These are phyloP conservation scores for Paramarasmius palmivorus DNA, from an alignment of 1,284 basidiomycete genomes.

Conservation along the genomic window DNA sequence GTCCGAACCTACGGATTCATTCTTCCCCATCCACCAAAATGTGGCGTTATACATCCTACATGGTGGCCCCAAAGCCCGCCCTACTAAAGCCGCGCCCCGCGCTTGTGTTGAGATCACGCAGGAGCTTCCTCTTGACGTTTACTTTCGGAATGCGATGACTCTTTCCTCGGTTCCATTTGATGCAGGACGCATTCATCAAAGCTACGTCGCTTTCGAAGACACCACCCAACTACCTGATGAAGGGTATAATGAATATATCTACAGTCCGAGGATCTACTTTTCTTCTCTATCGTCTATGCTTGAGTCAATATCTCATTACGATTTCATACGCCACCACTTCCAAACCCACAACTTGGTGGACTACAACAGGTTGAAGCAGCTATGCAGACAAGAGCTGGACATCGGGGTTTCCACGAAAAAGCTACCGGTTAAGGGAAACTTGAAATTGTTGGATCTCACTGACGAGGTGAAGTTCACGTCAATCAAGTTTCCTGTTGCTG, in stretches of 20 bases:
- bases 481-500: constrained; percentile 44
- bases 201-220: constrained; percentile 1
- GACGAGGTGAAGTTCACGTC: constrained; percentile 44
- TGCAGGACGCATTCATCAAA: background rate
- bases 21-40: constrained; percentile 55
- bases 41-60: constrained; percentile 50
- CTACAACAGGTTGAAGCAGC: constrained; percentile 52
- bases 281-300: constrained; percentile 49
- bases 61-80: constrained; percentile 15
- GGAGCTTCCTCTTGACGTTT: constrained; percentile 50
- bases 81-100: constrained; percentile 9
- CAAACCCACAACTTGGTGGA: constrained; percentile 47
- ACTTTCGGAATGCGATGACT: constrained; percentile 56
- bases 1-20: constrained; percentile 40
- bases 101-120: constrained; percentile 42
- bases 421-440: constrained; percentile 26
- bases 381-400: constrained; percentile 53
- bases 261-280: constrained; percentile 40
- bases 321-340: constrained; percentile 51
- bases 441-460: constrained; percentile 39
- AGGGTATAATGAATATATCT: background rate
- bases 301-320: constrained; percentile 50
- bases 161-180: constrained; percentile 49
- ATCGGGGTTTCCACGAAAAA: constrained; percentile 57
- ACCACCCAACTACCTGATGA: background rate